Evolutionary conservation across 106 monocot species (phyloP).

Genomic region (Allium sativum): DNA sequence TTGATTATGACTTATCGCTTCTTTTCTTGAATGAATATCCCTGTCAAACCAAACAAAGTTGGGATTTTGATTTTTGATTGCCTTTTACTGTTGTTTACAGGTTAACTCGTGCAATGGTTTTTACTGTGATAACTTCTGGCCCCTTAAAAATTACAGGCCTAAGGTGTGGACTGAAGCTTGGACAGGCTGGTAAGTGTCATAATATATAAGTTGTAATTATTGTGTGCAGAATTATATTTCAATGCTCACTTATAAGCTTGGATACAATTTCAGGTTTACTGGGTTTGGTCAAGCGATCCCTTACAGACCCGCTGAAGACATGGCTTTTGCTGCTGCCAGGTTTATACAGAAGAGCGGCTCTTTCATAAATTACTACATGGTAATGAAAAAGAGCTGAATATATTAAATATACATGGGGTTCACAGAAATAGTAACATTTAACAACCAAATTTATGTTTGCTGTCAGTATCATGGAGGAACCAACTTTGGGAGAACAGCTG

Average conservation of each 20-base stretch:
- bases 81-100: conserved; percentile 19
- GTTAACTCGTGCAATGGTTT: conserved; percentile 95
- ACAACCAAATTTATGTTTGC: neutral
- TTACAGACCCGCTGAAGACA: conserved; percentile 76
- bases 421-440: neutral
- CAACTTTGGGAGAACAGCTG: conserved; percentile 22
- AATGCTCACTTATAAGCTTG: no score
- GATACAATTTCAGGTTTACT: conserved; percentile 47
- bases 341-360: conserved; percentile 95
- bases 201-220: neutral
- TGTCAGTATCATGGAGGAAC: conserved; percentile 24
- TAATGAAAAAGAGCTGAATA: conserved; percentile 11
- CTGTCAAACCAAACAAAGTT: neutral
- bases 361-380: conserved; percentile 97
- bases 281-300: conserved; percentile 84
- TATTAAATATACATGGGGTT: neutral
- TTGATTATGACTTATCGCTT: neutral
- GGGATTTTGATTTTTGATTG: neutral
- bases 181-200: conserved; percentile 79
- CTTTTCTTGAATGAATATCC: neutral
- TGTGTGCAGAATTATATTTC: no score
- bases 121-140: conserved; percentile 74
- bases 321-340: conserved; percentile 77
- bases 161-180: conserved; percentile 92
- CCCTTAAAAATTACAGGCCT: conserved; percentile 73